Percentiles rank a stretch among this genome's conserved stretches.
Conservation (phyloP, 2,329 filamentous ascomycete genomes). For the Sclerotinia nivalis region DNA sequence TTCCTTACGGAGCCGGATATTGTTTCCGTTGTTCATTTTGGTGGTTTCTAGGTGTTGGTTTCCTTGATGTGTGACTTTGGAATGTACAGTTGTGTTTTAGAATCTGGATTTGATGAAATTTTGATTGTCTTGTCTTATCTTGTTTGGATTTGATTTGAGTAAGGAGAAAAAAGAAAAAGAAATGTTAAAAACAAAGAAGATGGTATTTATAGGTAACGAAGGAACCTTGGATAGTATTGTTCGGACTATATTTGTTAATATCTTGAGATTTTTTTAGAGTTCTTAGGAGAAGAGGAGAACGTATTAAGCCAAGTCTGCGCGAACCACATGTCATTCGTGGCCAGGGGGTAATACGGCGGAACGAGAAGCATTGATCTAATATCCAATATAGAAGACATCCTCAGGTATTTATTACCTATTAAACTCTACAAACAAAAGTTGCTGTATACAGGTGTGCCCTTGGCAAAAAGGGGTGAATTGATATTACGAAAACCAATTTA, state of each 20-base stretch:
- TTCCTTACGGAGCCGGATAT: not conserved
- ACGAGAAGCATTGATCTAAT: not conserved
- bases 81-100: not conserved
- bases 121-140: not conserved
- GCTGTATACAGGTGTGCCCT: not conserved
- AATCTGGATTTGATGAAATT: not conserved
- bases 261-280: not conserved
- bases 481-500: not conserved
- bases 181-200: too few relatives aligned
- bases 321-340: not conserved
- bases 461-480: not conserved
- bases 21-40: not conserved
- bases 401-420: not conserved
- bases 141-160: not conserved
- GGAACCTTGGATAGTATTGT: not conserved
- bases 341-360: not conserved
- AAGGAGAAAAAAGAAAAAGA: not conserved
- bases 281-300: not conserved
- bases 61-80: not conserved
- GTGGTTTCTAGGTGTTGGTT: not conserved
- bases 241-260: not conserved
- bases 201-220: not conserved
- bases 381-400: rapidly evolving
- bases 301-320: not conserved
- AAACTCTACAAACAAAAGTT: not conserved